Evolutionary conservation across 257 asterid species (phyloP).

Genomic region (Lithospermum erythrorhizon): DNA sequence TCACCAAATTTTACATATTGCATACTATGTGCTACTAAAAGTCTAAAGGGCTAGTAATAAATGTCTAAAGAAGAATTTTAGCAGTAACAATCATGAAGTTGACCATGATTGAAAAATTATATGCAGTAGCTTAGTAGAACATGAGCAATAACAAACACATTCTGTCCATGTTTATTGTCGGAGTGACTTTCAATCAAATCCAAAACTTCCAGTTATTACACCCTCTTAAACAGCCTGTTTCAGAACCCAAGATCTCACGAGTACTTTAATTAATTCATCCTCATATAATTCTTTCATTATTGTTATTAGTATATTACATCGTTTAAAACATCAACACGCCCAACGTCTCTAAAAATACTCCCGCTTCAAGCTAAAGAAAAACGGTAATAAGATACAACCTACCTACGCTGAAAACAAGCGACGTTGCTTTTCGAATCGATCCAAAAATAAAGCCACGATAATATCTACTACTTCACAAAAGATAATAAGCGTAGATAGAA

Average conservation of each 20-base stretch:
- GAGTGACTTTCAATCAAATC: constrained; percentile 37
- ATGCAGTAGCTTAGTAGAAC: constrained; percentile 11
- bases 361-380: no score
- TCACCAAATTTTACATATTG: no score
- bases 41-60: neutral
- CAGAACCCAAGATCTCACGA: constrained; percentile 80
- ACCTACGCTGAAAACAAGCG: no score
- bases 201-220: constrained; percentile 38
- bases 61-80: constrained; percentile 26
- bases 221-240: constrained; percentile 41
- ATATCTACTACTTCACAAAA: no score
- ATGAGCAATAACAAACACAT: constrained; percentile 32
- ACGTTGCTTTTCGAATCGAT: no score
- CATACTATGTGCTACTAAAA: no score
- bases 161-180: constrained; percentile 68
- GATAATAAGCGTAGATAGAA: neutral
- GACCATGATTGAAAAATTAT: constrained; percentile 1
- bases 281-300: constrained; percentile 9
- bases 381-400: no score
- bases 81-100: neutral
- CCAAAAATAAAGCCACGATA: no score
- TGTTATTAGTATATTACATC: no score
- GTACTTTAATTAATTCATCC: neutral
- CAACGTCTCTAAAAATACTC: no score
- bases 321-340: no score